Evolutionary conservation across 1,284 basidiomycete genomes (phyloP).

Genomic region (Ustilago tritici): DNA sequence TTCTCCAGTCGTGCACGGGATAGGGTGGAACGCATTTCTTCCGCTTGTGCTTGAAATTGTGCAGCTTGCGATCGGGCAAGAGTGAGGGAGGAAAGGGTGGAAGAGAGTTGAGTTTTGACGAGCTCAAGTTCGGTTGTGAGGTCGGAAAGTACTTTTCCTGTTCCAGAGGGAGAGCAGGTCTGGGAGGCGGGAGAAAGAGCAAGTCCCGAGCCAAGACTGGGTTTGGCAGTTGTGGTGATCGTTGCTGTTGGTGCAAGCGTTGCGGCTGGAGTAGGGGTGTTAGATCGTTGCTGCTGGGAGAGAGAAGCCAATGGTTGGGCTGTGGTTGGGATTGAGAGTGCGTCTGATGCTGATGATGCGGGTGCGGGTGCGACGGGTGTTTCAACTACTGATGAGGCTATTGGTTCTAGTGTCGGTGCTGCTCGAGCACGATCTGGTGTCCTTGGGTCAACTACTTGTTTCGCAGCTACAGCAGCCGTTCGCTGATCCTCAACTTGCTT

Average conservation of each 20-base stretch:
- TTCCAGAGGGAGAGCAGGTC: neutral
- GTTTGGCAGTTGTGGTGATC: neutral
- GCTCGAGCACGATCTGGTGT: neutral
- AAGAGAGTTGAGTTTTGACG: constrained; percentile 74
- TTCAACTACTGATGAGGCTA: neutral
- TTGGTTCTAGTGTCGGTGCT: neutral
- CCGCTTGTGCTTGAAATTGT: constrained; percentile 79
- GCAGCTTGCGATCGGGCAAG: constrained; percentile 82
- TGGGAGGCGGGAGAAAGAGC: constrained; percentile 3
- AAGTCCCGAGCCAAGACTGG: neutral
- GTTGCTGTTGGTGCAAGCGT: constrained; percentile 11
- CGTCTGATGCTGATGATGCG: neutral
- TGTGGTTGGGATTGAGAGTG: neutral
- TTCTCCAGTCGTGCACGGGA: constrained; percentile 84
- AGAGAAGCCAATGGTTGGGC: neutral
- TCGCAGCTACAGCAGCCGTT: constrained; percentile 1
- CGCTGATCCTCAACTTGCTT: constrained; percentile 13
- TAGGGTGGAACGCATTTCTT: constrained; percentile 85
- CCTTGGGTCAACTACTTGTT: neutral
- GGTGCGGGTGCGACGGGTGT: neutral
- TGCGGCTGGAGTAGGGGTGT: neutral
- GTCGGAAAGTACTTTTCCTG: constrained; percentile 47
- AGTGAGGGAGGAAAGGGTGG: constrained; percentile 81
- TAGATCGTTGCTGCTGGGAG: neutral
- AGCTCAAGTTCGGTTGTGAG: constrained; percentile 53